phyloP scores from a whole-genome alignment of 1,139 yeast genomes.

The Suhomyces panamericanus region DNA sequence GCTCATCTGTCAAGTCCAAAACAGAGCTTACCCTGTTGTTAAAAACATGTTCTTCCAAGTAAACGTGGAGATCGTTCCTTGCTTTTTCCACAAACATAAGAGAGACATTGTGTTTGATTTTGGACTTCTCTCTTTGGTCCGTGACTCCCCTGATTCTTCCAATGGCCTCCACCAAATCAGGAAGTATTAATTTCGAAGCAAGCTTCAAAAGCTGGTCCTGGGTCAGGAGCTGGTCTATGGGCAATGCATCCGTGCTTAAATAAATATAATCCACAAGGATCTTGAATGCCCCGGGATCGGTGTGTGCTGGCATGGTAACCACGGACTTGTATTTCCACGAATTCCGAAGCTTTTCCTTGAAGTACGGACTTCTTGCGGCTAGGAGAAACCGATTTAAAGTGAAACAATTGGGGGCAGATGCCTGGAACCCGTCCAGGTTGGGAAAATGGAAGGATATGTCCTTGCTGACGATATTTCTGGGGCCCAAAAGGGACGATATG shows the following conservation, averaged over 20 bases:
- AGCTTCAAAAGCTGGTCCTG: conserved; percentile 27
- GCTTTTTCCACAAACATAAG: conserved; percentile 48
- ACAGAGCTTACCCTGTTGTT: conserved; percentile 17
- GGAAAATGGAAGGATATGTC: conserved; percentile 41
- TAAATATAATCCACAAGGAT: conserved; percentile 54
- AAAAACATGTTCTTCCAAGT: conserved; percentile 43
- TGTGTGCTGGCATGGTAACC: conserved; percentile 24
- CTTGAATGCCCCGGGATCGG: conserved; percentile 31
- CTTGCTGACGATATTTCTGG: conserved; percentile 27
- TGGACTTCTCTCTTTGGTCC: conserved; percentile 34
- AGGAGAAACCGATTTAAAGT: conserved; percentile 42
- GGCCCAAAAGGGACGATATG: conserved; percentile 50
- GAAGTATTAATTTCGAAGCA: conserved; percentile 37
- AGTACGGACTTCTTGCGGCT: conserved; percentile 37
- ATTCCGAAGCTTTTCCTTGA: conserved; percentile 24
- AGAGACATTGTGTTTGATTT: conserved; percentile 46
- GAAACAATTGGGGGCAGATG: conserved; percentile 20
- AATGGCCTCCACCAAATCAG: conserved; percentile 37
- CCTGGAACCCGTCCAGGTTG: conserved; percentile 18
- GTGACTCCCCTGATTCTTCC: conserved; percentile 17
- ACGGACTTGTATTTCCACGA: conserved; percentile 27
- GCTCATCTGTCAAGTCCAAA: conserved; percentile 20
- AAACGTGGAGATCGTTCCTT: conserved; percentile 41
- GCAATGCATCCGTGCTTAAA: conserved; percentile 36
- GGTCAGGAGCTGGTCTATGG: conserved; percentile 24